Evolutionary conservation across 2,329 filamentous ascomycete genomes (phyloP).

Genomic region (Sarocladiaceae sp.): DNA sequence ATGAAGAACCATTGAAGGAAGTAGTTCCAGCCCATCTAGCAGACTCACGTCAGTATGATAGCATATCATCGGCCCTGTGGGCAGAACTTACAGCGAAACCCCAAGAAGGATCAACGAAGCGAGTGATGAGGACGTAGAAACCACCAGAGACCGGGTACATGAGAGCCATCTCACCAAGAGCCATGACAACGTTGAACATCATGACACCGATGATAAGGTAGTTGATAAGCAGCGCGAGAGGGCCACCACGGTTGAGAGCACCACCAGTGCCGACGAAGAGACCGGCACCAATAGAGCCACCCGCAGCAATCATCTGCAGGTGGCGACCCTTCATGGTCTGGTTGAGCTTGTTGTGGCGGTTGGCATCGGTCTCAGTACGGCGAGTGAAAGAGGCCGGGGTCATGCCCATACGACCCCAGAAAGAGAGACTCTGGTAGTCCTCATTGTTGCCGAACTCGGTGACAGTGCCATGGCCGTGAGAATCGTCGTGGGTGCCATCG

Average conservation of each 20-base stretch:
- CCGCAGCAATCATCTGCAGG: conserved; percentile 57
- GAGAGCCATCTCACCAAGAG: conserved; percentile 54
- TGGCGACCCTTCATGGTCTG: conserved; percentile 45
- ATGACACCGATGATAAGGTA: conserved; percentile 53
- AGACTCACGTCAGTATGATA: neutral
- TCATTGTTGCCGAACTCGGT: neutral
- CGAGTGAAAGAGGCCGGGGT: conserved; percentile 6
- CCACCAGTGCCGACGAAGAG: conserved; percentile 55
- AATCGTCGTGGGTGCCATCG: neutral
- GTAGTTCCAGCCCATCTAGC: conserved; percentile 40
- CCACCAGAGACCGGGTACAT: conserved; percentile 57
- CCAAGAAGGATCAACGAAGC: conserved; percentile 57
- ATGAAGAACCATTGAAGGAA: conserved; percentile 40
- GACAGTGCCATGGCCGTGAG: neutral
- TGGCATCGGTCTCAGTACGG: conserved; percentile 12
- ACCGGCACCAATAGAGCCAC: conserved; percentile 55
- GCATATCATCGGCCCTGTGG: neutral
- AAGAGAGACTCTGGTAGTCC: neutral
- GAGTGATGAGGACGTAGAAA: conserved; percentile 55
- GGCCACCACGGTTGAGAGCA: conserved; percentile 43
- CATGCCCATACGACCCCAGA: conserved; percentile 5
- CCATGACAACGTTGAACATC: conserved; percentile 56
- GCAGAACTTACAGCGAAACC: conserved; percentile 34
- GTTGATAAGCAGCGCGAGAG: conserved; percentile 38
- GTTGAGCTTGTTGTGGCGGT: conserved; percentile 27